Conservation (phyloP, 1,284 basidiomycete genomes). For the Rhodotorula mucilaginosa region DNA sequence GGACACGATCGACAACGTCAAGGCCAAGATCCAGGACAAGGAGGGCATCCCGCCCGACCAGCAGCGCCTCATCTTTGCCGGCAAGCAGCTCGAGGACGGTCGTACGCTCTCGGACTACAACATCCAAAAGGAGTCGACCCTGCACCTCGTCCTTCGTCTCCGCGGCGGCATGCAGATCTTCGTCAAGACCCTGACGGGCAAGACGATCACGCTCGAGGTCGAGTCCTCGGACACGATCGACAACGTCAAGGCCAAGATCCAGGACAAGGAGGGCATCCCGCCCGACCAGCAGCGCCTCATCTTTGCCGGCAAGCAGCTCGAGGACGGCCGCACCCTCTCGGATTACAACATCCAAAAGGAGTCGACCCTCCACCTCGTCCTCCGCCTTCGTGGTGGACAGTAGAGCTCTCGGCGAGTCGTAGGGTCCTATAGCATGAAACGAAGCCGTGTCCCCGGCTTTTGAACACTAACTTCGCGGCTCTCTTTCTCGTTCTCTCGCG, state of each 20-base stretch:
- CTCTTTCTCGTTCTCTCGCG: too few species aligned
- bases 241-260: constrained; percentile 72
- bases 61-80: constrained; percentile 86
- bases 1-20: constrained; percentile 60
- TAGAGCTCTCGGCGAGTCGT: constrained; percentile 11
- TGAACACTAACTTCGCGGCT: background rate
- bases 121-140: constrained; percentile 54
- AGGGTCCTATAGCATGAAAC: background rate
- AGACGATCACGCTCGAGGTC: constrained; percentile 82
- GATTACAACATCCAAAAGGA: constrained; percentile 96
- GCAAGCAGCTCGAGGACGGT: constrained; percentile 69
- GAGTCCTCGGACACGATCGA: constrained; percentile 79
- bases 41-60: constrained; percentile 70
- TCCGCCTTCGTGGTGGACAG: constrained; percentile 54
- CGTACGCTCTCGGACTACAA: too few species aligned
- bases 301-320: constrained; percentile 89
- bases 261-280: constrained; percentile 52
- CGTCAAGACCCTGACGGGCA: constrained; percentile 60
- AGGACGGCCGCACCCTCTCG: constrained; percentile 57
- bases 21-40: constrained; percentile 52
- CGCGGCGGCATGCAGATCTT: constrained; percentile 96
- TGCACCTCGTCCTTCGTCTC: constrained; percentile 94
- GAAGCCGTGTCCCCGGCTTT: background rate
- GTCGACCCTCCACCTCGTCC: constrained; percentile 91
- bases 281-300: constrained; percentile 92